Evolutionary conservation across 2,329 filamentous ascomycete genomes (phyloP).

Genomic region (Curvularia verruculosa): DNA sequence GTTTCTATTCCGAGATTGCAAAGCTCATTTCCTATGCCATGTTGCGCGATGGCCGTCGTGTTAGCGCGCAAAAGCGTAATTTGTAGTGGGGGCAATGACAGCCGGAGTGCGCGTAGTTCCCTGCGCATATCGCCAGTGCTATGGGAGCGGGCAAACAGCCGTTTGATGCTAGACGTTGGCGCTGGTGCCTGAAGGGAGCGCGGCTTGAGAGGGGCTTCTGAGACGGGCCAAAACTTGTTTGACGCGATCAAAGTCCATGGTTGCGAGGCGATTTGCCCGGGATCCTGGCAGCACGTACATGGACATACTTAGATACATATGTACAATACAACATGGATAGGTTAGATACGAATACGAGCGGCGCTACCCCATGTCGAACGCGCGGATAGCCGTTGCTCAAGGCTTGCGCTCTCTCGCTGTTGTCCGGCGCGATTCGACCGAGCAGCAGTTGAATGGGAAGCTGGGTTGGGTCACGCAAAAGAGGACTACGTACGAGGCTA

Average conservation of each 20-base stretch:
- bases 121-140: conserved; percentile 3
- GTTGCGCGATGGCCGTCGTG: conserved; percentile 7
- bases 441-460: not conserved
- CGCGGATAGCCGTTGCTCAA: conserved; percentile 2
- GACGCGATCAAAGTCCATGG: not conserved
- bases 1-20: conserved; percentile 21
- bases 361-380: not conserved
- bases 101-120: not conserved
- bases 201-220: not conserved
- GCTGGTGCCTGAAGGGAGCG: not conserved
- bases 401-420: not conserved
- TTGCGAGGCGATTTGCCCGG: not conserved
- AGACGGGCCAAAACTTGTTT: not conserved
- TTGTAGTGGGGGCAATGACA: conserved; percentile 7
- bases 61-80: conserved; percentile 4
- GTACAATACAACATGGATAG: not conserved
- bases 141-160: conserved; percentile 2
- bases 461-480: not conserved
- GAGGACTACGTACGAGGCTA: not conserved
- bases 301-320: no score
- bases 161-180: not conserved
- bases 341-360: conserved; percentile 11
- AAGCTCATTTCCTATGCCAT: conserved; percentile 15
- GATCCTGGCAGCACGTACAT: not conserved
- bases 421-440: not conserved